Percentiles rank a stretch among this genome's conserved stretches.
Evolutionary conservation across 805 yeast species (phyloP).

Genomic region (Candida montana): DNA sequence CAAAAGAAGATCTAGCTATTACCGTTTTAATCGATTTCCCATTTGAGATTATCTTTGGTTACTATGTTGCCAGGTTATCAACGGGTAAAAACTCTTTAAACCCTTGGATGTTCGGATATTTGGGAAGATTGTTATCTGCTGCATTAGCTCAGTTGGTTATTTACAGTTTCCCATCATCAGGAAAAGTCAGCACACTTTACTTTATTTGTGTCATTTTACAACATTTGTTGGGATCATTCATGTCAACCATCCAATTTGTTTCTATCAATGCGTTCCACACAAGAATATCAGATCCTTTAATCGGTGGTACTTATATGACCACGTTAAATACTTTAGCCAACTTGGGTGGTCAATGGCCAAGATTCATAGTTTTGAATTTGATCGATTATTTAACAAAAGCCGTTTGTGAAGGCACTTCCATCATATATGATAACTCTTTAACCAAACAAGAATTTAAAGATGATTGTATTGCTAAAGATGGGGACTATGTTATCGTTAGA

Average conservation of each 20-base stretch:
- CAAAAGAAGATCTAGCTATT: constrained; percentile 89
- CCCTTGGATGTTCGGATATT: constrained; percentile 88
- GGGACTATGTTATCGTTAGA: constrained; percentile 44
- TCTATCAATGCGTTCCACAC: constrained; percentile 94
- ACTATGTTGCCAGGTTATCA: constrained; percentile 94
- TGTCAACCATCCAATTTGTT: constrained; percentile 94
- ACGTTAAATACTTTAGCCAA: constrained; percentile 87
- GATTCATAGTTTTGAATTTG: constrained; percentile 68
- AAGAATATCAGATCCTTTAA: constrained; percentile 87
- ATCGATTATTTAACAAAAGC: constrained; percentile 76
- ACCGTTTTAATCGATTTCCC: constrained; percentile 94
- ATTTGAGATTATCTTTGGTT: constrained; percentile 90
- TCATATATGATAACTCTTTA: constrained; percentile 13
- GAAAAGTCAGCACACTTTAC: constrained; percentile 45
- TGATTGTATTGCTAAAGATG: constrained; percentile 50
- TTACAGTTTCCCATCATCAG: constrained; percentile 55
- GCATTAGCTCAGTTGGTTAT: constrained; percentile 69
- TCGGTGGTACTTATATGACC: constrained; percentile 98
- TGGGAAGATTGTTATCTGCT: constrained; percentile 78
- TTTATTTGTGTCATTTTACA: constrained; percentile 72
- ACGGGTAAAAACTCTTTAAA: constrained; percentile 66
- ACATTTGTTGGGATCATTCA: constrained; percentile 81
- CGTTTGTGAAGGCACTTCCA: constrained; percentile 37
- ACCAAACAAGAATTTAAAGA: constrained; percentile 34
- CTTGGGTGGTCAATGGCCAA: constrained; percentile 98